Conservation (phyloP, 164 flowering plant species). For the Magnolia sinica region DNA sequence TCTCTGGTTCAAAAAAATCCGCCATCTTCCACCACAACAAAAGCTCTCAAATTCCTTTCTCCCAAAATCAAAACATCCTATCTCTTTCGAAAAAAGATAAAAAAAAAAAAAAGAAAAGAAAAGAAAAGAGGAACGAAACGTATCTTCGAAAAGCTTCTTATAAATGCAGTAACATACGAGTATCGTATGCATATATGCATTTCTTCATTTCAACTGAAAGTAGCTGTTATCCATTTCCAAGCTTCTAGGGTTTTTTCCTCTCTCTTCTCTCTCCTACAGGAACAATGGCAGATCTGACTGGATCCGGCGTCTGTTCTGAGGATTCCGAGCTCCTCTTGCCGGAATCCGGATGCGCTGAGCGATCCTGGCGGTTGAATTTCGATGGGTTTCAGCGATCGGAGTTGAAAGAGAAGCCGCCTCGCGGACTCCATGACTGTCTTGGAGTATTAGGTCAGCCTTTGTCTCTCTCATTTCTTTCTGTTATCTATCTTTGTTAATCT, state of each 20-base stretch:
- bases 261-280: neutral
- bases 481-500: neutral
- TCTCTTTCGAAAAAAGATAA: neutral
- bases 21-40: neutral
- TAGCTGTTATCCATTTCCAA: neutral
- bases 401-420: slow-evolving; percentile 48
- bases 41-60: neutral
- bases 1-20: neutral
- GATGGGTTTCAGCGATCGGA: slow-evolving; percentile 58
- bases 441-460: slow-evolving; percentile 57
- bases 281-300: slow-evolving; percentile 38
- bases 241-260: neutral
- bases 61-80: neutral
- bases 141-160: neutral
- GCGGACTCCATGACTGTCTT: slow-evolving; percentile 63
- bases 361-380: slow-evolving; percentile 84
- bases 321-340: slow-evolving; percentile 39
- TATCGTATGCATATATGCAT: neutral
- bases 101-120: neutral
- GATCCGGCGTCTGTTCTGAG: slow-evolving; percentile 17
- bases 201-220: neutral
- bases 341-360: slow-evolving; percentile 31
- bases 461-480: neutral
- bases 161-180: neutral
- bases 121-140: neutral